phyloP scores from a whole-genome alignment of 495 filamentous ascomycete genomes.

The Schizothecium vesticola region DNA sequence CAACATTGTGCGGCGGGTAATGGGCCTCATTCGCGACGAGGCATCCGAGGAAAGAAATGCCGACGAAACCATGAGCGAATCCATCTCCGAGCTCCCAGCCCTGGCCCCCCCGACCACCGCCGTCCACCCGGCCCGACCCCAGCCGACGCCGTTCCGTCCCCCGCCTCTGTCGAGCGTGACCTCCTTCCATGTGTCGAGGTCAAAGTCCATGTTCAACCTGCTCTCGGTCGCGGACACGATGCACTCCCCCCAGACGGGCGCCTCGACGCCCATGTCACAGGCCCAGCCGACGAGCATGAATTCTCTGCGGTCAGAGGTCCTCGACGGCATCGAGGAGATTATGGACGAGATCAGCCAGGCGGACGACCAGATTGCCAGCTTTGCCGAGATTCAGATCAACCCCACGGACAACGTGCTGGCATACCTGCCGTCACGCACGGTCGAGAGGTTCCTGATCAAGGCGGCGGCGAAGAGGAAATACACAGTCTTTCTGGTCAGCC shows the following conservation, averaged over 20 bases:
- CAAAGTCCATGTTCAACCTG: conserved; percentile 80
- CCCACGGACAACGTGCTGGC: conserved; percentile 85
- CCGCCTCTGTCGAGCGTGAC: conserved; percentile 43
- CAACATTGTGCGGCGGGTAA: conserved; percentile 84
- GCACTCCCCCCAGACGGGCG: conserved; percentile 33
- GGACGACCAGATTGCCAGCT: conserved; percentile 81
- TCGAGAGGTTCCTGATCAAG: conserved; percentile 79
- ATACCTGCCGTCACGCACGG: conserved; percentile 70
- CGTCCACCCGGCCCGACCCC: conserved; percentile 18
- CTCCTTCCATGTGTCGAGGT: conserved; percentile 53
- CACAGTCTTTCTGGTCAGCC: conserved; percentile 73
- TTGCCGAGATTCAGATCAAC: conserved; percentile 84
- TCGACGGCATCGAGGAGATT: conserved; percentile 84
- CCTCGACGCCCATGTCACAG: conserved; percentile 40
- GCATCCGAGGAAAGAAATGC: conserved; percentile 72
- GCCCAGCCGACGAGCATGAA: conserved; percentile 33
- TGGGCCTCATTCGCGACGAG: conserved; percentile 89
- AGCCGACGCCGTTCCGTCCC: conserved; percentile 30
- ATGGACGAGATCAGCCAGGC: conserved; percentile 85
- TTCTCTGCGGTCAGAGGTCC: conserved; percentile 78
- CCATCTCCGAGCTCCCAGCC: conserved; percentile 29
- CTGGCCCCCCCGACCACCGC: conserved; percentile 14
- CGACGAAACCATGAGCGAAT: conserved; percentile 48
- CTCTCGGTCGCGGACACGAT: conserved; percentile 39
- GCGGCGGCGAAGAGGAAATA: conserved; percentile 82